Evolutionary conservation across 2,329 filamentous ascomycete genomes (phyloP).

Genomic region (Curvularia verruculosa): DNA sequence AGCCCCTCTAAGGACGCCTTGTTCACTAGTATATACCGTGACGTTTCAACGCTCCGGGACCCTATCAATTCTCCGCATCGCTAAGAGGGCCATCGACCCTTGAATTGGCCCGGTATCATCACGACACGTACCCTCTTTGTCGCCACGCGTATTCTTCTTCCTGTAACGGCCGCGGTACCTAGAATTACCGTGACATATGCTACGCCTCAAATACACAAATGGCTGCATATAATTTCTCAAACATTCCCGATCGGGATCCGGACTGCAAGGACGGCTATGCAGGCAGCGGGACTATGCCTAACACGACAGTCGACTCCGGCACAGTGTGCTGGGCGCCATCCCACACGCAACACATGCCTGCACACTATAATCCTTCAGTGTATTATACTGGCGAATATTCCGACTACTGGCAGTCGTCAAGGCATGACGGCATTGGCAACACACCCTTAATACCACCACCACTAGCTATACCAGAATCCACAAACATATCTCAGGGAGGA

Average conservation of each 20-base stretch:
- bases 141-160: not conserved
- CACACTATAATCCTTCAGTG: not conserved
- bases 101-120: not conserved
- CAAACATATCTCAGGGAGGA: not conserved
- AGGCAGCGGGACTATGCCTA: not conserved
- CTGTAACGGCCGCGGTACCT: not conserved
- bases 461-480: not conserved
- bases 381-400: not conserved
- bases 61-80: not conserved
- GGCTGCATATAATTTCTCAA: not conserved
- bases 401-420: not conserved
- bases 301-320: not conserved
- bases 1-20: not conserved
- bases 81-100: not conserved
- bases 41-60: not conserved
- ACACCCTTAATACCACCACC: not conserved
- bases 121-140: not conserved
- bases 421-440: slow-evolving; percentile 1
- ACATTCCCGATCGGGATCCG: too few species aligned
- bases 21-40: not conserved
- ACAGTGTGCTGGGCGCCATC: not conserved
- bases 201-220: not conserved
- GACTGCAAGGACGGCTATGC: not conserved
- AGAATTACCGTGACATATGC: not conserved
- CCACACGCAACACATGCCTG: slow-evolving; percentile 1